A percentile compares a stretch with the other conserved stretches of the same genome.
These are phyloP conservation scores for Trichopus zeylanicus DNA, from an alignment of 116 monocot genomes.

Conservation along the genomic window DNA sequence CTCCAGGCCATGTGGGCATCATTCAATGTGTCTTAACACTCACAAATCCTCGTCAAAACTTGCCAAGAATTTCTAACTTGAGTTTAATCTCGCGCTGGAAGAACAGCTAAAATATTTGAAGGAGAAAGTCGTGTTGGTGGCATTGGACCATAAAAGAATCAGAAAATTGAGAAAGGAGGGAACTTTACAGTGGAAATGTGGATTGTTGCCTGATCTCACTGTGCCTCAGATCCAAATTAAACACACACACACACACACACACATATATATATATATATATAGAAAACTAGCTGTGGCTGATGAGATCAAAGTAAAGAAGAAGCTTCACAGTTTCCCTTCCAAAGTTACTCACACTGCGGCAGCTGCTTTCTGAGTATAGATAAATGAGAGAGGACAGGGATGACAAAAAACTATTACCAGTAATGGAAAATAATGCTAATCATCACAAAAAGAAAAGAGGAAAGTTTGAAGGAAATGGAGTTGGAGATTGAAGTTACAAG, in stretches of 20 bases:
- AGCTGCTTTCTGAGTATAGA: background rate
- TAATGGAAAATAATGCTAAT: too few species aligned
- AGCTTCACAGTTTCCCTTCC: background rate
- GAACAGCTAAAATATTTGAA: too few species aligned
- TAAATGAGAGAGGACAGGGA: background rate
- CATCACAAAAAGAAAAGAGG: too few species aligned
- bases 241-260: background rate
- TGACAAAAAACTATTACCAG: too few species aligned
- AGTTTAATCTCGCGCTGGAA: too few species aligned
- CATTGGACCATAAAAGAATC: too few species aligned
- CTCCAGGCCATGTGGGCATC: slow-evolving; percentile 7
- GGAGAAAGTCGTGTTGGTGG: too few species aligned
- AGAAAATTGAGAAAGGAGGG: slow-evolving; percentile 2
- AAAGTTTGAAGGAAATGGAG: too few species aligned
- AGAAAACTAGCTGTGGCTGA: background rate
- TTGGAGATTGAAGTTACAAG: too few species aligned
- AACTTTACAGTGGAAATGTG: background rate
- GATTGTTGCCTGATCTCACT: background rate
- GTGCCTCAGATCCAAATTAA: slow-evolving; percentile 1
- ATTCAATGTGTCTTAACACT: slow-evolving; percentile 6
- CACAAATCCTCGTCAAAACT: slow-evolving; percentile 1
- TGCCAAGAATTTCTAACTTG: too few species aligned
- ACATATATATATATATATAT: background rate
- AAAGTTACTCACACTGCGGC: too few species aligned
- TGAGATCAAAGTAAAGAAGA: background rate